Percentiles rank a stretch among this genome's conserved stretches.
phyloP scores from a whole-genome alignment of 2,329 filamentous ascomycete species.

The Sclerotiophoma versabilis region DNA sequence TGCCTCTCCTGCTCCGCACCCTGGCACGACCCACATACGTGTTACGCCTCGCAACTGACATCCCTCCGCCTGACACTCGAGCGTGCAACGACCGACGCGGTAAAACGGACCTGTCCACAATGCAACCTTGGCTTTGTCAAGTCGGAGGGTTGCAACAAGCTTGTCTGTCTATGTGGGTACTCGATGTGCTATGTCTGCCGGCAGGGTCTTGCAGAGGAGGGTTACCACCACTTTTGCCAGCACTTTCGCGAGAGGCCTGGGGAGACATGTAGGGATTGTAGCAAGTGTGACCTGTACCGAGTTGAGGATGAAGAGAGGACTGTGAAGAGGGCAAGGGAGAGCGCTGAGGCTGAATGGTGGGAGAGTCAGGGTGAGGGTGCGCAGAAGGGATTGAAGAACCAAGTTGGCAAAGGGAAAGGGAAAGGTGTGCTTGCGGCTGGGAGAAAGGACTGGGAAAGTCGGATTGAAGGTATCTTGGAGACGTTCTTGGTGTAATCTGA shows the following conservation, averaged over 20 bases:
- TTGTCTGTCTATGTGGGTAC: slow-evolving; percentile 94
- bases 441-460: slow-evolving; percentile 27
- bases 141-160: slow-evolving; percentile 92
- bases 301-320: slow-evolving; percentile 57
- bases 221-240: slow-evolving; percentile 94
- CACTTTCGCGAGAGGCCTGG: slow-evolving; percentile 88
- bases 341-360: slow-evolving; percentile 56
- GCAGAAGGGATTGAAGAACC: slow-evolving; percentile 30
- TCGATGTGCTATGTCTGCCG: slow-evolving; percentile 98
- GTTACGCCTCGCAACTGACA: slow-evolving; percentile 78
- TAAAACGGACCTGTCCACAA: slow-evolving; percentile 92
- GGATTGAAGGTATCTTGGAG: slow-evolving; percentile 30
- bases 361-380: slow-evolving; percentile 45
- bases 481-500: slow-evolving; percentile 23
- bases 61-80: slow-evolving; percentile 87
- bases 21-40: slow-evolving; percentile 89
- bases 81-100: slow-evolving; percentile 88
- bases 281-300: slow-evolving; percentile 60
- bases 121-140: slow-evolving; percentile 95
- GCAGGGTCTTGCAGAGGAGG: slow-evolving; percentile 65
- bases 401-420: slow-evolving; percentile 27
- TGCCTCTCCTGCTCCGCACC: slow-evolving; percentile 83
- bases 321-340: slow-evolving; percentile 51
- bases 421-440: not conserved
- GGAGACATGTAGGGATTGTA: slow-evolving; percentile 77